These are phyloP conservation scores for Entomophthora muscae DNA, from an alignment of 371 early-diverging fungal species.

Conservation along the genomic window DNA sequence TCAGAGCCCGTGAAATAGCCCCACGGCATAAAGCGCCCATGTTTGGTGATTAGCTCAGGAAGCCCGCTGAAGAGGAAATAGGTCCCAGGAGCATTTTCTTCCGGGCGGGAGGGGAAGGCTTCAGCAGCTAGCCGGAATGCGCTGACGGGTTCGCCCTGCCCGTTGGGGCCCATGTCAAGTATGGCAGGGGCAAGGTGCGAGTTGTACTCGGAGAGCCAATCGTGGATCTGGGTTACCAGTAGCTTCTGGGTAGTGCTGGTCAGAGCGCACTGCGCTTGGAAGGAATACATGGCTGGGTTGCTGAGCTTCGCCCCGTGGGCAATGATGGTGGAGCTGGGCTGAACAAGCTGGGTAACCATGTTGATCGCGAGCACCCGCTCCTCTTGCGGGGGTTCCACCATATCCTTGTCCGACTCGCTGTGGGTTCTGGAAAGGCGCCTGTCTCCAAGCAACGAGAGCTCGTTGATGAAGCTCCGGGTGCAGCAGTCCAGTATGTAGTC, in stretches of 20 bases:
- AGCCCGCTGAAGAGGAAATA: constrained; percentile 32
- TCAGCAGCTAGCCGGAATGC: neutral
- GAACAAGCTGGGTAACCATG: neutral
- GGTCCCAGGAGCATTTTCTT: constrained; percentile 12
- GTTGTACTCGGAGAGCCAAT: constrained; percentile 20
- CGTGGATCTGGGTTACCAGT: constrained; percentile 16
- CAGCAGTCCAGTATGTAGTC: constrained; percentile 47
- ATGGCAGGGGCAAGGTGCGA: constrained; percentile 18
- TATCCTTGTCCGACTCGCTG: constrained; percentile 2
- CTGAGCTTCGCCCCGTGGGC: neutral
- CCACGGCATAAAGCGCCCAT: constrained; percentile 16
- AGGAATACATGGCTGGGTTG: neutral
- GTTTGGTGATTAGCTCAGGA: constrained; percentile 27
- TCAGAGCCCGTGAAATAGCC: constrained; percentile 25
- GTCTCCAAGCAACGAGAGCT: neutral
- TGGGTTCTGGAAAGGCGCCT: neutral
- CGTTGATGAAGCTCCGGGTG: constrained; percentile 7
- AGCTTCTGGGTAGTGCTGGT: neutral
- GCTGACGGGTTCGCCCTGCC: constrained; percentile 2
- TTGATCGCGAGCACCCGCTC: neutral
- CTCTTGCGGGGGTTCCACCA: neutral
- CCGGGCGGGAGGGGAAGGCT: neutral
- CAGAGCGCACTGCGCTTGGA: neutral
- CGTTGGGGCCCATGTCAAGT: constrained; percentile 15
- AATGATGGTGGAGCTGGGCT: neutral